Evolutionary conservation across 768 basidiomycete species (phyloP).

Genomic region (Boletellus ananiceps): DNA sequence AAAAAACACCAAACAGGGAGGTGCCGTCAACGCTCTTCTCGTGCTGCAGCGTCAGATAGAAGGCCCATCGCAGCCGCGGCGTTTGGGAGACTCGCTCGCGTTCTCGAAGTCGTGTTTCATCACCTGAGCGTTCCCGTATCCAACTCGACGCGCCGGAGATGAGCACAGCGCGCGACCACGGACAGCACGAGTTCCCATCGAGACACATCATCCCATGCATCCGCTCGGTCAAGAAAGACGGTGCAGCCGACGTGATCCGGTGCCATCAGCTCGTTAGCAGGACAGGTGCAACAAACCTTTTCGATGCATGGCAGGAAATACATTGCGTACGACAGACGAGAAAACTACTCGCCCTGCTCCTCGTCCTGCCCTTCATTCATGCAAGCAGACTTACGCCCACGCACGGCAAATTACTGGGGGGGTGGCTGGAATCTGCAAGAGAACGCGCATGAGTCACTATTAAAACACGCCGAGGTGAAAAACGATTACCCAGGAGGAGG

Average conservation of each 20-base stretch:
- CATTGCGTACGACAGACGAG: conserved; percentile 22
- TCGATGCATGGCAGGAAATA: conserved; percentile 14
- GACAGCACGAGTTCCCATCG: conserved; percentile 17
- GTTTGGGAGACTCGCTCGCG: conserved; percentile 21
- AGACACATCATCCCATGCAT: conserved; percentile 21
- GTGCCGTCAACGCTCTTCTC: conserved; percentile 26
- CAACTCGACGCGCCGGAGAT: conserved; percentile 24
- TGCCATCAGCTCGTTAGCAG: conserved; percentile 24
- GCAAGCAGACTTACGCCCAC: not conserved
- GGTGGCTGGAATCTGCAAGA: conserved; percentile 44
- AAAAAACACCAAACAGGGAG: conserved; percentile 21
- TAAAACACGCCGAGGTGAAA: not conserved
- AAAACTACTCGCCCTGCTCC: conserved; percentile 26
- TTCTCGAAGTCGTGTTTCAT: conserved; percentile 31
- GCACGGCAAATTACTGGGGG: conserved; percentile 33
- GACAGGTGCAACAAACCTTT: conserved; percentile 28
- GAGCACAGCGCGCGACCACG: conserved; percentile 9
- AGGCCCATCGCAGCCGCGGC: conserved; percentile 28
- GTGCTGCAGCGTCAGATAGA: conserved; percentile 27
- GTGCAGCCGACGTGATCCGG: conserved; percentile 5
- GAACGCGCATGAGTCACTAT: conserved; percentile 4
- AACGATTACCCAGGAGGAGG: conserved; percentile 78
- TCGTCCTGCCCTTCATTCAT: conserved; percentile 16
- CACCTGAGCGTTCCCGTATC: conserved; percentile 14
- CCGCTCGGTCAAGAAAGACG: conserved; percentile 3